A percentile compares a stretch with the other conserved stretches of the same genome.
Conservation (phyloP, 352 stramenopile species). For the Globisporangium iwayamae region DNA sequence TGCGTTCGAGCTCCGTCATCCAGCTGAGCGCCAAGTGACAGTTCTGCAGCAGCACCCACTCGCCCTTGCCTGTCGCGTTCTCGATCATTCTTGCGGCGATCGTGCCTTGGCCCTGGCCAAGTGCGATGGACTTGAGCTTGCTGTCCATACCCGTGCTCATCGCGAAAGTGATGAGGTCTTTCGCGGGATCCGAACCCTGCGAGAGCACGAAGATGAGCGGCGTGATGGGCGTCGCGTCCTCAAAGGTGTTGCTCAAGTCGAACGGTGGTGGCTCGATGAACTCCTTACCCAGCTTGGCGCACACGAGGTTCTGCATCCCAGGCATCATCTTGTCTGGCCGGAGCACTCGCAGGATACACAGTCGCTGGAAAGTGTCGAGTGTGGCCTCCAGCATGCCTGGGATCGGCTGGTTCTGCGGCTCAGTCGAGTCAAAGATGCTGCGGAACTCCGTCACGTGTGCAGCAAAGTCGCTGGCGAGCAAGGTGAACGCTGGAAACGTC, state of each 20-base stretch:
- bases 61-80: conserved; percentile 77
- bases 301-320: conserved; percentile 89
- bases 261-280: conserved; percentile 93
- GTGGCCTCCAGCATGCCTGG: conserved; percentile 49
- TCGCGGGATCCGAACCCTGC: conserved; percentile 92
- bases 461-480: conserved; percentile 47
- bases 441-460: conserved; percentile 49
- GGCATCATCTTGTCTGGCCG: conserved; percentile 84
- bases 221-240: conserved; percentile 85
- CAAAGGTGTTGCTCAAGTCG: conserved; percentile 89
- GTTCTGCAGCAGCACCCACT: conserved; percentile 95
- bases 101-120: conserved; percentile 91
- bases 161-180: conserved; percentile 91
- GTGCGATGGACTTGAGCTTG: conserved; percentile 91
- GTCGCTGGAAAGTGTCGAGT: conserved; percentile 80
- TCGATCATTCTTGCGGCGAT: conserved; percentile 91
- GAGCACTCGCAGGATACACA: conserved; percentile 77
- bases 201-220: conserved; percentile 94
- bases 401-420: conserved; percentile 75
- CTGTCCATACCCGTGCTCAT: conserved; percentile 78
- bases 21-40: conserved; percentile 94
- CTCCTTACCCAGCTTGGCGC: conserved; percentile 70
- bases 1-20: conserved; percentile 93
- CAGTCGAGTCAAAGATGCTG: conserved; percentile 77
- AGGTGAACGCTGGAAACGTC: conserved; percentile 62